Base-by-base conservation (phyloP, 176 grass and related monocot species). In the Carex cristatella region DNA sequence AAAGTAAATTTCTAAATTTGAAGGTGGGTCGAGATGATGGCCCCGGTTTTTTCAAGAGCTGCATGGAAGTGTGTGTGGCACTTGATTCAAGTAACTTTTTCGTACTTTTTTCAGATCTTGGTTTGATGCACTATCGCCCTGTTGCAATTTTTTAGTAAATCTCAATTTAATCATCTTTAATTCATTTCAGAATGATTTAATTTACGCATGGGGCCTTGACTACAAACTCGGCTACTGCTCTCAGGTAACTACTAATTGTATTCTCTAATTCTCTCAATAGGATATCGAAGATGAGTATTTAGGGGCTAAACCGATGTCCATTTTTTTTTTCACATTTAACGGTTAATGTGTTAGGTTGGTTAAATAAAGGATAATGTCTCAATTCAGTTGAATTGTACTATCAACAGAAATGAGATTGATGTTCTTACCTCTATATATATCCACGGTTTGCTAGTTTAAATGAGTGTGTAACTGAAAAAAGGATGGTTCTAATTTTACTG, bases 11-110 rank as follows among this genome's bases (percentile, higher is more conserved):
- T 79, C 53, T 79, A 56, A 83, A 69, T 67, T 84, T 87, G 67
- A 77, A 91, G 90, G 46, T 97, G 92, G 92, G 95, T 94, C 78
- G 95, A 97, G 87, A 93, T 94, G 91, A 97, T 97, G 95, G 92
- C 89, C 30, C 95, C 95, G 11, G 95, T 97, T 30, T 94, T 97
- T 84, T 93, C 95, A 16, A 90, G 82, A 59, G 71, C 86, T 67
- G 87, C 95, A 14, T 97, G 95, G 95, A 87, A 87, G 13, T 97
- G 95, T 65, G 82, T 82, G 58, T 97, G 95, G 95, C 89, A 87
- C 85, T 91, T 97, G 89, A 86, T 97, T 88, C 92, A 90, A 75
- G 89, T 90, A 72, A 48, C 33, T 19, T 62, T 87, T 14, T 53
- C n/a, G 0, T 55, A 48, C 48, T 33, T 58, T 32, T 77, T 53